phyloP scores from a whole-genome alignment of 2,329 filamentous ascomycete species.

The Uncinocarpus reesii region DNA sequence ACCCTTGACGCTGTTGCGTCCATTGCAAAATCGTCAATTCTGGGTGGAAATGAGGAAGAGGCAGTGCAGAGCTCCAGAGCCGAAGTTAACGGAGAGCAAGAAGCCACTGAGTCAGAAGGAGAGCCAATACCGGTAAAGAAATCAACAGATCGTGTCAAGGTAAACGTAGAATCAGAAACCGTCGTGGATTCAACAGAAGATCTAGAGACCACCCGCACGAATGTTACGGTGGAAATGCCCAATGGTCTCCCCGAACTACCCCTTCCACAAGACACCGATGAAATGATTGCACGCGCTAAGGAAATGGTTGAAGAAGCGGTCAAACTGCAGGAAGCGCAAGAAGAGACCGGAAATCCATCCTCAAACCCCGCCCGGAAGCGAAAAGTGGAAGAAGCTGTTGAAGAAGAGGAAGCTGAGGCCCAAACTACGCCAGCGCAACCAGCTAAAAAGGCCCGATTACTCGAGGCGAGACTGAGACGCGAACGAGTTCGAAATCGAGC shows the following conservation, averaged over 20 bases:
- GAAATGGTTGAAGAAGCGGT: slow-evolving; percentile 72
- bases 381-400: slow-evolving; percentile 58
- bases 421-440: slow-evolving; percentile 37
- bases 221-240: slow-evolving; percentile 67
- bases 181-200: slow-evolving; percentile 43
- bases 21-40: slow-evolving; percentile 20
- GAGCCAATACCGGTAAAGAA: slow-evolving; percentile 11
- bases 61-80: slow-evolving; percentile 22
- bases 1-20: slow-evolving; percentile 36
- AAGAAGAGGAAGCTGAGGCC: slow-evolving; percentile 33
- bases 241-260: slow-evolving; percentile 56
- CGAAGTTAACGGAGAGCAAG: slow-evolving; percentile 28
- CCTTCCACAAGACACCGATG: slow-evolving; percentile 63
- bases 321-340: slow-evolving; percentile 34
- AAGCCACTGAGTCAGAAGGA: slow-evolving; percentile 8
- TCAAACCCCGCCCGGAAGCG: slow-evolving; percentile 49
- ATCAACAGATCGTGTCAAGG: slow-evolving; percentile 46
- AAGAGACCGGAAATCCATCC: slow-evolving; percentile 22
- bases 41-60: slow-evolving; percentile 18
- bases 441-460: slow-evolving; percentile 58
- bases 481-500: slow-evolving; percentile 79
- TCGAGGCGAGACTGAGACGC: slow-evolving; percentile 71
- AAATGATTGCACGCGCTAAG: slow-evolving; percentile 77
- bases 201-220: slow-evolving; percentile 58
- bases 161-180: slow-evolving; percentile 58